Percentiles rank a stretch among this genome's conserved stretches.
These are phyloP conservation scores for Metschnikowia sp. DNA, from an alignment of 805 yeast species.

Conservation along the genomic window DNA sequence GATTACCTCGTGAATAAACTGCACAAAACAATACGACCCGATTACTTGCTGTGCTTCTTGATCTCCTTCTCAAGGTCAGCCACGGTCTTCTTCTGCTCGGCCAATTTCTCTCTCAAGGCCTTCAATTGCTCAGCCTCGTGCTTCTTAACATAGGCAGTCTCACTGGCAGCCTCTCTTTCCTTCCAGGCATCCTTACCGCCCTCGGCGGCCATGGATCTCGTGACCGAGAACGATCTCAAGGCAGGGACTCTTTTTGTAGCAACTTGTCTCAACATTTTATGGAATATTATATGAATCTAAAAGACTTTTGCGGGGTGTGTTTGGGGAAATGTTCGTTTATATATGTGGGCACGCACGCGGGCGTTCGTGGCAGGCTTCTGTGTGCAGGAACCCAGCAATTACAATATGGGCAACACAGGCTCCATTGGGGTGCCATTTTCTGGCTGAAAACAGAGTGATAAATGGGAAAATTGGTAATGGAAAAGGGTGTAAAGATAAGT, in stretches of 20 bases:
- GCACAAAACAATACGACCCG: neutral
- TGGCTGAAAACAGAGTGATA: too few species aligned
- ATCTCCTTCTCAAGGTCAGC: slow-evolving; percentile 49
- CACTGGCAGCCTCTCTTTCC: slow-evolving; percentile 92
- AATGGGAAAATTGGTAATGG: too few species aligned
- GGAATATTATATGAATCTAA: neutral
- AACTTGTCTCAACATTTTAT: slow-evolving; percentile 20
- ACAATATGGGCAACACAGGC: too few species aligned
- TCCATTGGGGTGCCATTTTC: too few species aligned
- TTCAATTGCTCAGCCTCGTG: slow-evolving; percentile 88
- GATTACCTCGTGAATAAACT: too few species aligned
- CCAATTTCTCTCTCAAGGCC: slow-evolving; percentile 69
- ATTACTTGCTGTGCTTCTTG: slow-evolving; percentile 47
- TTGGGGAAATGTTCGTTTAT: neutral
- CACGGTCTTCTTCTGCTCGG: slow-evolving; percentile 64
- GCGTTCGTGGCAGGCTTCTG: neutral
- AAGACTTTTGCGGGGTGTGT: neutral
- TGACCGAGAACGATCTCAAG: slow-evolving; percentile 15
- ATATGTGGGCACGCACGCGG: neutral
- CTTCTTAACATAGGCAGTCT: slow-evolving; percentile 78
- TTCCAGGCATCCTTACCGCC: slow-evolving; percentile 30
- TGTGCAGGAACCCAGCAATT: neutral
- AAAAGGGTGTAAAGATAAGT: too few species aligned
- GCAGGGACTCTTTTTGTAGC: slow-evolving; percentile 14
- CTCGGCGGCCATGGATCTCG: slow-evolving; percentile 11